phyloP scores from a whole-genome alignment of 306 rosid species.

The Cicer cuneatum region DNA sequence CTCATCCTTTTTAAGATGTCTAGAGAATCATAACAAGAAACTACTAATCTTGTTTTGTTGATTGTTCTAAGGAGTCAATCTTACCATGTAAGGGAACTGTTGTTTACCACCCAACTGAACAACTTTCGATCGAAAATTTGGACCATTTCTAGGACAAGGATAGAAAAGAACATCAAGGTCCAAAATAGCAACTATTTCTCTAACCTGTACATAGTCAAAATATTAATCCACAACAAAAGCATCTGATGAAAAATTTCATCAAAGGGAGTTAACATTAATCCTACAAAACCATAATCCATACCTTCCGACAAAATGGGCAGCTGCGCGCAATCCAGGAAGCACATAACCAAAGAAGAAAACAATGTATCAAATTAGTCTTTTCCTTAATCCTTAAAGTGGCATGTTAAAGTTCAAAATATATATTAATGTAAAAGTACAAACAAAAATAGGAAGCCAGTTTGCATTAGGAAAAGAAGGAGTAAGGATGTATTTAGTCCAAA shows the following conservation, averaged over 20 bases:
- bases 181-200: slow-evolving; percentile 91
- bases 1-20: slow-evolving; percentile 2
- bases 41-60: slow-evolving; percentile 6
- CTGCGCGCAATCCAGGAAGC: slow-evolving; percentile 56
- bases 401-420: slow-evolving; percentile 2
- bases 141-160: slow-evolving; percentile 94
- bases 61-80: slow-evolving; percentile 41
- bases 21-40: slow-evolving; percentile 22
- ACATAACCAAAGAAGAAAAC: slow-evolving; percentile 37
- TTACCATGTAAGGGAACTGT: slow-evolving; percentile 97
- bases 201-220: slow-evolving; percentile 63
- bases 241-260: not conserved
- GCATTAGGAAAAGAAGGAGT: slow-evolving; percentile 9
- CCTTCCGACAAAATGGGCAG: slow-evolving; percentile 99
- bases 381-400: slow-evolving; percentile 24
- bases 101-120: slow-evolving; percentile 86
- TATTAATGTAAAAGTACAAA: slow-evolving; percentile 3
- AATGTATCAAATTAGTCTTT: slow-evolving; percentile 52
- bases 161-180: slow-evolving; percentile 92
- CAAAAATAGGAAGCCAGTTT: slow-evolving; percentile 5
- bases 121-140: slow-evolving; percentile 90
- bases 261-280: slow-evolving; percentile 16
- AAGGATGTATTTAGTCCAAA: not conserved
- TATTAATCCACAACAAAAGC: slow-evolving; percentile 46
- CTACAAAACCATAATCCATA: slow-evolving; percentile 43